Evolutionary conservation across 2,329 filamentous ascomycete genomes (phyloP).

Genomic region (Bipolaris gigantea): DNA sequence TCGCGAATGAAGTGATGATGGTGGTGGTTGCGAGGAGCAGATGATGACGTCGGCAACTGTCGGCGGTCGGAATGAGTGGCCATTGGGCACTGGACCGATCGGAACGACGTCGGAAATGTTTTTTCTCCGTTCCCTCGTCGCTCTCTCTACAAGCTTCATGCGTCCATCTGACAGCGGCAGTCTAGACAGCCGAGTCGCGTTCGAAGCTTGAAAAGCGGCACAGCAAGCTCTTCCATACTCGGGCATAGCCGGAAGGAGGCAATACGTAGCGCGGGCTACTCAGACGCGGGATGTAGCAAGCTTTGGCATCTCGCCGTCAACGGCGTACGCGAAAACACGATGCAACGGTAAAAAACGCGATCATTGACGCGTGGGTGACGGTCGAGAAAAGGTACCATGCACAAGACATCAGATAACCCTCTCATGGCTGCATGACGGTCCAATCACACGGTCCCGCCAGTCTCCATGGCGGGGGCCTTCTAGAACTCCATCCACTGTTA

Average conservation of each 20-base stretch:
- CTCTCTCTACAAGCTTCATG: background rate
- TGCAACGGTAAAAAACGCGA: slow-evolving; percentile 7
- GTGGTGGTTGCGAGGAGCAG: background rate
- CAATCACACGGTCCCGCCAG: slow-evolving; percentile 3
- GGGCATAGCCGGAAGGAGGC: slow-evolving; percentile 4
- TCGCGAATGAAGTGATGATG: background rate
- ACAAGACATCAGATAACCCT: slow-evolving; percentile 4
- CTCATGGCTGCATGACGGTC: background rate
- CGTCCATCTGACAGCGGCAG: background rate
- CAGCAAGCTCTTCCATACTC: background rate
- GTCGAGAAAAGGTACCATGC: slow-evolving; percentile 9
- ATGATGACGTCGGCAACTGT: slow-evolving; percentile 2
- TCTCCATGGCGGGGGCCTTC: slow-evolving; percentile 8
- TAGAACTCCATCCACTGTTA: slow-evolving; percentile 22
- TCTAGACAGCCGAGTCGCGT: background rate
- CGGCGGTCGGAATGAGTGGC: slow-evolving; percentile 8
- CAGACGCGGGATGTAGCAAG: background rate
- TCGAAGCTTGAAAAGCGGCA: background rate
- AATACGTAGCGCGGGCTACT: background rate
- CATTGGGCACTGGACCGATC: slow-evolving; percentile 6
- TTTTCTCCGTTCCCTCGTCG: background rate
- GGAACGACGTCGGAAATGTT: slow-evolving; percentile 10
- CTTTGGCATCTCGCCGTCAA: background rate
- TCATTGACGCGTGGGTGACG: slow-evolving; percentile 16
- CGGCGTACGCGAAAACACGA: slow-evolving; percentile 4